These are phyloP conservation scores for Penicillium sp. DNA, from an alignment of 2,329 filamentous ascomycete genomes.

Conservation along the genomic window DNA sequence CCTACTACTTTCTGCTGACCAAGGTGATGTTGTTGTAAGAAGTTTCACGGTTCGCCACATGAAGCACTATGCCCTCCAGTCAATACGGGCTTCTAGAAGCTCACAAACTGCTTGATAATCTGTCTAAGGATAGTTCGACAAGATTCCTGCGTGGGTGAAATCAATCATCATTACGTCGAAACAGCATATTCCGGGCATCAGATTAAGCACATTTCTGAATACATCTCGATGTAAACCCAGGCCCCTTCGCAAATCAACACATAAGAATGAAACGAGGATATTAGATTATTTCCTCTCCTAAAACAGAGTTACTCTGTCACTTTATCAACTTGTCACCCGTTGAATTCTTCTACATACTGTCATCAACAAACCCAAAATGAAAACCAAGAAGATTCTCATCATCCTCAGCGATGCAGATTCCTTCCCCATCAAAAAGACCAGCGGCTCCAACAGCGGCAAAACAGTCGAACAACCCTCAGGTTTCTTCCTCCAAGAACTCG, in stretches of 20 bases:
- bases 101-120: too few relatives aligned
- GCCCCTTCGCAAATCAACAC: neutral
- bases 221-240: neutral
- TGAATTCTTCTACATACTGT: neutral
- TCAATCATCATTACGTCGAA: neutral
- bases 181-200: neutral
- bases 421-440: slow-evolving; percentile 45
- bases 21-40: neutral
- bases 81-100: neutral
- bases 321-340: neutral
- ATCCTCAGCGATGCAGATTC: slow-evolving; percentile 52
- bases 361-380: slow-evolving; percentile 22
- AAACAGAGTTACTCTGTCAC: neutral
- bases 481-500: slow-evolving; percentile 50
- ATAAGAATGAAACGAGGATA: neutral
- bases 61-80: neutral
- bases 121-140: too few relatives aligned
- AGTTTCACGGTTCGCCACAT: neutral
- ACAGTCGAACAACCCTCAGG: slow-evolving; percentile 40
- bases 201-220: neutral
- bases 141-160: neutral
- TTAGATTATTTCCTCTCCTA: neutral
- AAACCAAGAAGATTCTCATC: slow-evolving; percentile 52
- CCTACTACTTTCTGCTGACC: too few relatives aligned
- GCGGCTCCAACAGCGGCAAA: slow-evolving; percentile 31